Percentiles rank a stretch among this genome's conserved stretches.
These are phyloP conservation scores for Globisporangium parvum DNA, from an alignment of 352 stramenopile genomes.

Conservation along the genomic window DNA sequence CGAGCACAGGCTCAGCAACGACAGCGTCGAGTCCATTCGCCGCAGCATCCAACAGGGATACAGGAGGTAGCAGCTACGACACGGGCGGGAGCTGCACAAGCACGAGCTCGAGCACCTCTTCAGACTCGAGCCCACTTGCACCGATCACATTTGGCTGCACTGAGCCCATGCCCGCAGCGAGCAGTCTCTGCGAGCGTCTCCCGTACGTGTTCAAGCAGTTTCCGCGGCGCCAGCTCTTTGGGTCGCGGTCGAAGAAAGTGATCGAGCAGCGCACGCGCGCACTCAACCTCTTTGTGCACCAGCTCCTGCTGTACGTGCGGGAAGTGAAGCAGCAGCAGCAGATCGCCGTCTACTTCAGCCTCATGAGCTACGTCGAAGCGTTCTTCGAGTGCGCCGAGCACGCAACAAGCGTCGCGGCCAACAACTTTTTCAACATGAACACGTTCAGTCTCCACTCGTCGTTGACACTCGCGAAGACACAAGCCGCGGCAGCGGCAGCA, in stretches of 20 bases:
- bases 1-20: constrained; percentile 1
- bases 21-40: background rate
- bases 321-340: constrained; percentile 52
- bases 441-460: constrained; percentile 9
- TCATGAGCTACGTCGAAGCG: constrained; percentile 58
- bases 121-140: constrained; percentile 6
- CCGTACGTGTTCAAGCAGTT: constrained; percentile 66
- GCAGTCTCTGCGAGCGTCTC: constrained; percentile 33
- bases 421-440: constrained; percentile 5
- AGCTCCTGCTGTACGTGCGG: constrained; percentile 44
- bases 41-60: background rate
- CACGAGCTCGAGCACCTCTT: constrained; percentile 11
- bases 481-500: constrained; percentile 7
- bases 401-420: background rate
- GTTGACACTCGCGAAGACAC: constrained; percentile 2
- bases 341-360: constrained; percentile 68
- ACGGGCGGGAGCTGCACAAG: constrained; percentile 4
- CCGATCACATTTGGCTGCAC: constrained; percentile 12
- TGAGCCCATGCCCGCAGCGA: constrained; percentile 15
- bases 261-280: constrained; percentile 57
- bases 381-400: constrained; percentile 55
- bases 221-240: constrained; percentile 53
- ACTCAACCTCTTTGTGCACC: constrained; percentile 55
- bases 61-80: constrained; percentile 3
- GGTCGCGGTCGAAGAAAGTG: constrained; percentile 57